phyloP scores from a whole-genome alignment of 305 asterid species.

The Nicotiana rustica region DNA sequence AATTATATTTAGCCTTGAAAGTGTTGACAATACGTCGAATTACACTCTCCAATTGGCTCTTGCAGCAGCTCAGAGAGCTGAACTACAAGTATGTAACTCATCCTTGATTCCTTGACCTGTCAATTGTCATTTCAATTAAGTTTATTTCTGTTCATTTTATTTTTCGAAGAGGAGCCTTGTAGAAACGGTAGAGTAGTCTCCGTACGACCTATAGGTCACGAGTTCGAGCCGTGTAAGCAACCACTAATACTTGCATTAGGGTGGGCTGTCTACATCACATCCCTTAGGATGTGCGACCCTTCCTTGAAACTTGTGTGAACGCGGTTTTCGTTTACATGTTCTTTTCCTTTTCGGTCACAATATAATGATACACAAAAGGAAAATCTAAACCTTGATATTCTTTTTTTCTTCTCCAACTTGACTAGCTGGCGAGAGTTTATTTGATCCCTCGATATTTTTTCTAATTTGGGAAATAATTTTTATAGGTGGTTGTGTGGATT shows the following conservation, averaged over 20 bases:
- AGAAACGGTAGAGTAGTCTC: no score
- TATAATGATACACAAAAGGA: neutral
- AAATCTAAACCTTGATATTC: no score
- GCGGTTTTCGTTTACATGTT: no score
- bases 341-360: no score
- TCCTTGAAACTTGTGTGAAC: accelerated
- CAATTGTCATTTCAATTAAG: neutral
- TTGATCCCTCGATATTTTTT: neutral
- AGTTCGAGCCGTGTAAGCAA: no score
- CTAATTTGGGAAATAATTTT: neutral
- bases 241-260: no score
- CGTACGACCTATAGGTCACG: no score
- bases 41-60: constrained; percentile 66
- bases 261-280: no score
- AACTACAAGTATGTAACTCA: constrained; percentile 47
- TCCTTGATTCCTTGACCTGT: neutral
- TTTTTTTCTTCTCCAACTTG: no score
- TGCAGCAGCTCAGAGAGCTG: constrained; percentile 57
- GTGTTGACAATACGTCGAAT: constrained; percentile 40
- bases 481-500: neutral
- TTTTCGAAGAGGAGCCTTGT: no score
- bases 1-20: constrained; percentile 48
- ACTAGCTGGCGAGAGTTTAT: no score
- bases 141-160: neutral
- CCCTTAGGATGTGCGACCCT: no score